These are phyloP conservation scores for Verticillium nubilum DNA, from an alignment of 2,329 filamentous ascomycete genomes.

Conservation along the genomic window DNA sequence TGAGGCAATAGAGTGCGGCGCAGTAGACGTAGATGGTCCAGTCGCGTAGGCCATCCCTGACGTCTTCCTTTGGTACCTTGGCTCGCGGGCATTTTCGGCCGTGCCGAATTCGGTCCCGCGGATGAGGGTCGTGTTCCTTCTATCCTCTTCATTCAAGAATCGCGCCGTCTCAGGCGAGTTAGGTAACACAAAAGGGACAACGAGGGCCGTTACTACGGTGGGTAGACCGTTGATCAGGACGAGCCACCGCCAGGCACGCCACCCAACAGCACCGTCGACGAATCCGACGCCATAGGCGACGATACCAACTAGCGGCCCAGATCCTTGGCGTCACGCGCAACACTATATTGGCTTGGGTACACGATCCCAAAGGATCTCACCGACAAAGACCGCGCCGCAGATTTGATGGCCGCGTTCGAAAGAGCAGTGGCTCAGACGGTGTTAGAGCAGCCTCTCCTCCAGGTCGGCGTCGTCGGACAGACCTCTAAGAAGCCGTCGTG, in stretches of 20 bases:
- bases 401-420: constrained; percentile 1
- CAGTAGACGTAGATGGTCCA: constrained; percentile 62
- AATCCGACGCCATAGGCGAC: constrained; percentile 60
- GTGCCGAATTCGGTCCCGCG: constrained; percentile 38
- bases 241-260: constrained; percentile 62
- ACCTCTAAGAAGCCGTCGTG: constrained; percentile 11
- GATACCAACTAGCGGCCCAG: constrained; percentile 37
- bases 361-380: neutral
- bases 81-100: constrained; percentile 13
- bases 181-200: constrained; percentile 51
- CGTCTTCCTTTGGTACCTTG: constrained; percentile 46
- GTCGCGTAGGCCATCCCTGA: constrained; percentile 51
- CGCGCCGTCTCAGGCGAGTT: constrained; percentile 53
- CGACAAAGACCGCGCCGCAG: neutral
- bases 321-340: neutral
- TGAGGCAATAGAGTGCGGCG: constrained; percentile 53
- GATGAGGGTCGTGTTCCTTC: constrained; percentile 44
- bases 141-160: constrained; percentile 34
- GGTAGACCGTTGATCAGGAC: constrained; percentile 54
- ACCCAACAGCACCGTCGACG: constrained; percentile 53
- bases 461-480: constrained; percentile 12
- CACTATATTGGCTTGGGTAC: neutral
- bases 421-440: constrained; percentile 10
- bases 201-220: constrained; percentile 47
- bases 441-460: constrained; percentile 14